phyloP scores from a whole-genome alignment of 139 green algal species.

The Monoraphidium neglectum region DNA sequence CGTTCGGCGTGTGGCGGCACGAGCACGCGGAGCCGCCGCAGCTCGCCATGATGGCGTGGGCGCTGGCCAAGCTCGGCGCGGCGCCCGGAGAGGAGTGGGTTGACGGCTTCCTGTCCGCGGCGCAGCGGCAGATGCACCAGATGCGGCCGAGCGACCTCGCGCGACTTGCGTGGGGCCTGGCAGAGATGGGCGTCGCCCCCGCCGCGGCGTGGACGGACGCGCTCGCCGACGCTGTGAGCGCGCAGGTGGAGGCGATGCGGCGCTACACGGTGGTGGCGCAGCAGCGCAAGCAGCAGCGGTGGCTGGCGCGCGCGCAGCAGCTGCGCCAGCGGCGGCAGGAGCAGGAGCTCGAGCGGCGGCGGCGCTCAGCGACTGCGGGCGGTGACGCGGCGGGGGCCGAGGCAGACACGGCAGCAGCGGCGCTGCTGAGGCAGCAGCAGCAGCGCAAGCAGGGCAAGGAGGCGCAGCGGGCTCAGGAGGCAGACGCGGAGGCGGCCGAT shows the following conservation, averaged over 20 bases:
- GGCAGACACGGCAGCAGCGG: slow-evolving; percentile 5
- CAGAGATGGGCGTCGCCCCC: neutral
- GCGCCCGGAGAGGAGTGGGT: neutral
- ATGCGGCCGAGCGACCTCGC: neutral
- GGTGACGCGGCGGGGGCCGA: neutral
- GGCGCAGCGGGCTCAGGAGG: neutral
- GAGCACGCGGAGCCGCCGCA: neutral
- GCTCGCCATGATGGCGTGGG: slow-evolving; percentile 18
- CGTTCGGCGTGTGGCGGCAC: neutral
- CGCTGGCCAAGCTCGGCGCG: neutral
- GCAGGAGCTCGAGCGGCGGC: neutral
- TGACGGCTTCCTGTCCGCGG: neutral
- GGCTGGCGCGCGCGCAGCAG: slow-evolving; percentile 3
- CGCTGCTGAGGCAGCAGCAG: slow-evolving; percentile 10
- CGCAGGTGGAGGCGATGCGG: no score
- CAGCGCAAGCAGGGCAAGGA: neutral
- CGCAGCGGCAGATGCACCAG: neutral
- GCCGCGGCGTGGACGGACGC: slow-evolving; percentile 16
- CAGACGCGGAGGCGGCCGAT: no score
- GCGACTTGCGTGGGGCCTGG: neutral
- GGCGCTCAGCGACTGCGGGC: no score
- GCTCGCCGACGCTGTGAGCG: slow-evolving; percentile 1
- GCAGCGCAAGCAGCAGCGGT: neutral
- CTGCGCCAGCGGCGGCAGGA: neutral
- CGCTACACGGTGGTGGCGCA: neutral